Base-by-base conservation (phyloP, 805 yeast species). In the Lipomyces starkeyi region DNA sequence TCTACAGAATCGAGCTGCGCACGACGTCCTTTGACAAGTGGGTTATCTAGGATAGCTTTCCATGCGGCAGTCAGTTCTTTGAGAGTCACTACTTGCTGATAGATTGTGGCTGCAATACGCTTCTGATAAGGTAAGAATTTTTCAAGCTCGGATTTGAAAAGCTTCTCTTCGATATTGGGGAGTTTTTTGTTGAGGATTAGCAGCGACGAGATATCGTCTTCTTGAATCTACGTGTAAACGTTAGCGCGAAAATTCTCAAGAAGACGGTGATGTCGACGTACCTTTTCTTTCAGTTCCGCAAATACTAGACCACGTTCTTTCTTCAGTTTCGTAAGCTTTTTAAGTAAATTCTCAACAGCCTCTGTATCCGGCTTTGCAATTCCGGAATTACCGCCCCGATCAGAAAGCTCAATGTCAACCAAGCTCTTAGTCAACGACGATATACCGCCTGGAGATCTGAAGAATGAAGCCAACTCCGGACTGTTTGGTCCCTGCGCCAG, bases 121-220 rank as follows among this genome's bases (percentile, higher is more conserved):
- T 84, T 82, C 62, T 87, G 87, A 71, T 86, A 87, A 0, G 89
- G 89, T 49, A 85, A 85, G 77, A 92, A 94, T 78, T 94, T 94
- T 61, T 83, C 85, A 70, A 94, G 80, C 76, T 92, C 97, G 66
- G 85, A 84, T 20, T 87, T 85, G 76, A 93, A 93, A 14, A 90
- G 76, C 3, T 69, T 78, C 9, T 83, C 80, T 66, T 89, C 93
- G 58, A 85, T 82, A 7, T 86, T 86, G 4, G 86, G 80, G 52
- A 83, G 84, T 57, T 85, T 83, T 68, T 85, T 86, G 75, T 91
- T 89, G 71, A 88, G 80, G 8, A 94, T 85, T 40, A 94, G 81
- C 13, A 88, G 81, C 63, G 89, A 88, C 0, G 97, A 89, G 61
- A 93, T 91, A 76, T 94, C 98, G 78, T 94, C 98, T 14, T 84